Percentiles rank a stretch among this genome's conserved stretches.
Conservation (phyloP, 805 yeast genomes). For the Kregervanrija pseudodelftensis region DNA sequence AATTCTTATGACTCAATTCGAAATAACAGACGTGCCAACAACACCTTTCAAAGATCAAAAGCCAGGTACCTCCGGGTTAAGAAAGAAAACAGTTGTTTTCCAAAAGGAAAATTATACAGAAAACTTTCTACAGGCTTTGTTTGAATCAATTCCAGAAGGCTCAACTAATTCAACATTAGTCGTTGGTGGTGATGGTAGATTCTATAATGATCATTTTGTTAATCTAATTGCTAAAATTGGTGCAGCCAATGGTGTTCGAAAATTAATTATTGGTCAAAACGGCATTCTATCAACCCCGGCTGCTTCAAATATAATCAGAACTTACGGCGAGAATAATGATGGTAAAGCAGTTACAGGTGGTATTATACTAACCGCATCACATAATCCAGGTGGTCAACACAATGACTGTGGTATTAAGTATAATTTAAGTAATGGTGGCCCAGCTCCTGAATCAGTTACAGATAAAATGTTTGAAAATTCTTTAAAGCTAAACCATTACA, state of each 20-base stretch:
- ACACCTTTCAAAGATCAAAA: constrained; percentile 83
- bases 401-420: constrained; percentile 94
- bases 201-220: constrained; percentile 74
- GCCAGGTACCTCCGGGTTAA: constrained; percentile 96
- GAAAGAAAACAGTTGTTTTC: constrained; percentile 86
- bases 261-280: constrained; percentile 78
- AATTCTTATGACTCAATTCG: constrained; percentile 1
- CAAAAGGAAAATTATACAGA: constrained; percentile 77
- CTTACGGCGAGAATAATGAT: constrained; percentile 30
- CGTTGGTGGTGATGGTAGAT: constrained; percentile 96
- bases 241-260: constrained; percentile 86
- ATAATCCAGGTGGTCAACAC: constrained; percentile 94
- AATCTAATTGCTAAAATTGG: constrained; percentile 76
- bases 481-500: constrained; percentile 50
- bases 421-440: constrained; percentile 93
- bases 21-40: constrained; percentile 41
- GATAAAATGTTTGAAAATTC: constrained; percentile 75
- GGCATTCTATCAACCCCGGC: constrained; percentile 95
- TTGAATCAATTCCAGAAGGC: constrained; percentile 89
- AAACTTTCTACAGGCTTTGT: constrained; percentile 83
- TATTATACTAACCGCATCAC: constrained; percentile 91
- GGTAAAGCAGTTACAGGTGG: constrained; percentile 74
- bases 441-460: constrained; percentile 95
- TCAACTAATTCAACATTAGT: constrained; percentile 65
- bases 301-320: constrained; percentile 86